Conservation (phyloP, 2,329 filamentous ascomycete genomes). For the Phaeophleospora eucalypticola region DNA sequence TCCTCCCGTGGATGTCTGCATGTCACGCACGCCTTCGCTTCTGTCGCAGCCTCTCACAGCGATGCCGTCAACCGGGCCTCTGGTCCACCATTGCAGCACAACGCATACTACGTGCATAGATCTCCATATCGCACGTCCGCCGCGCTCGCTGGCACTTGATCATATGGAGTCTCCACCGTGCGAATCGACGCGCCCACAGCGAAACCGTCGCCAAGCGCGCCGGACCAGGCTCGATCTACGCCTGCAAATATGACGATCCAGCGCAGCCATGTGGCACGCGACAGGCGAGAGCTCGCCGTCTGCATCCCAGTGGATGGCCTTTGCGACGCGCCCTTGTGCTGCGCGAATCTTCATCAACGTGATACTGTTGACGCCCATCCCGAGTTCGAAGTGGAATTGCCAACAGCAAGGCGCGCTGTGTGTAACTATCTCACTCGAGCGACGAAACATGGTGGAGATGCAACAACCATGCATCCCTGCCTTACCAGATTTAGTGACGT, state of each 20-base stretch:
- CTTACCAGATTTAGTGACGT: constrained; percentile 14
- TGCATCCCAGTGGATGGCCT: neutral
- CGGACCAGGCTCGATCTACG: neutral
- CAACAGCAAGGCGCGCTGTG: constrained; percentile 17
- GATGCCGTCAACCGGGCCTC: constrained; percentile 16
- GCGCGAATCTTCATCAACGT: constrained; percentile 14
- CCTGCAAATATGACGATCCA: constrained; percentile 12
- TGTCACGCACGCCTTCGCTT: constrained; percentile 12
- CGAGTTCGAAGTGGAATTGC: constrained; percentile 9
- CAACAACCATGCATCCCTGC: constrained; percentile 17
- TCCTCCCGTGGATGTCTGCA: constrained; percentile 7
- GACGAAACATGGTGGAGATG: constrained; percentile 15
- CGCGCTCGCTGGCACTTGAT: neutral
- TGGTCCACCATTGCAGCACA: neutral
- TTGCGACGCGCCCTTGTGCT: no score
- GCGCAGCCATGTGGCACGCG: constrained; percentile 18
- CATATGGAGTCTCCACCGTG: neutral
- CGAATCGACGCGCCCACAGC: neutral
- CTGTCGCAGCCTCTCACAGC: constrained; percentile 2
- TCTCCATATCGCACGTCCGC: neutral
- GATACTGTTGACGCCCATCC: constrained; percentile 15
- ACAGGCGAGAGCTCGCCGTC: constrained; percentile 11
- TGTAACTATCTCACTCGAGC: constrained; percentile 13
- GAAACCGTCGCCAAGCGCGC: constrained; percentile 7
- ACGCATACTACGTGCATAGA: neutral